Conservation (phyloP, 2,329 filamentous ascomycete genomes). For the Triangularia setosa region DNA sequence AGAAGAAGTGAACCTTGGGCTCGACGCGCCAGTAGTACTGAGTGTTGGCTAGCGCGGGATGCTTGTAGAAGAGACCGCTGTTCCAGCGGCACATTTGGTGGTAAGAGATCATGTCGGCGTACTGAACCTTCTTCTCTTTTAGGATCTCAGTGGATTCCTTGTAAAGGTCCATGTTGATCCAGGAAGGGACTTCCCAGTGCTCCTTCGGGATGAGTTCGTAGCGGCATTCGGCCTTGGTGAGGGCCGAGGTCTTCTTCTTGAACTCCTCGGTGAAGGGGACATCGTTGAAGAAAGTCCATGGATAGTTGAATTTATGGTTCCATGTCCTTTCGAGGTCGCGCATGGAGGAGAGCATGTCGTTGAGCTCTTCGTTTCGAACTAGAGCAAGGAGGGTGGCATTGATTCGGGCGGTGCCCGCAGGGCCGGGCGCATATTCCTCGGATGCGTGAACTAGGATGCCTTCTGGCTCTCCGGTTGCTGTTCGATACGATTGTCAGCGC, state of each 20-base stretch:
- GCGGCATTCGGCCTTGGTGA: slow-evolving; percentile 81
- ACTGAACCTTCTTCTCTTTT: slow-evolving; percentile 82
- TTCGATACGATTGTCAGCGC: slow-evolving; percentile 11
- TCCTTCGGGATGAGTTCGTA: slow-evolving; percentile 91
- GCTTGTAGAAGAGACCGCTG: slow-evolving; percentile 95
- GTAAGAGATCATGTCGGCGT: slow-evolving; percentile 83
- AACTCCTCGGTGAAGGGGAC: slow-evolving; percentile 91
- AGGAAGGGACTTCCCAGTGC: slow-evolving; percentile 87
- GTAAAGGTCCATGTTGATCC: slow-evolving; percentile 88
- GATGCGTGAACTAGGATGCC: slow-evolving; percentile 70
- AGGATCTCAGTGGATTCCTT: slow-evolving; percentile 79
- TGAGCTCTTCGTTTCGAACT: slow-evolving; percentile 86
- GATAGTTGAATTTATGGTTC: slow-evolving; percentile 99
- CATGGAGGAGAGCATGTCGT: slow-evolving; percentile 84
- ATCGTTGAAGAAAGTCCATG: slow-evolving; percentile 99
- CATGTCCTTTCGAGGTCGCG: slow-evolving; percentile 86
- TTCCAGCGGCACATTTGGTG: slow-evolving; percentile 99
- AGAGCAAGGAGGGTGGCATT: slow-evolving; percentile 90
- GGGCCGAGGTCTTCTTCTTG: slow-evolving; percentile 73
- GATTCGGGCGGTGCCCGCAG: slow-evolving; percentile 74
- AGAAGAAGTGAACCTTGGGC: slow-evolving; percentile 98
- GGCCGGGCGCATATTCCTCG: slow-evolving; percentile 73
- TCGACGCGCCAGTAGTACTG: slow-evolving; percentile 99
- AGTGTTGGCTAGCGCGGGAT: slow-evolving; percentile 75
- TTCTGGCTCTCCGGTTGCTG: slow-evolving; percentile 79